Evolutionary conservation across 148 eudicot species (phyloP), one percentile per base, ranked within the genome.

Genomic region (Polygonum maritimum): DNA sequence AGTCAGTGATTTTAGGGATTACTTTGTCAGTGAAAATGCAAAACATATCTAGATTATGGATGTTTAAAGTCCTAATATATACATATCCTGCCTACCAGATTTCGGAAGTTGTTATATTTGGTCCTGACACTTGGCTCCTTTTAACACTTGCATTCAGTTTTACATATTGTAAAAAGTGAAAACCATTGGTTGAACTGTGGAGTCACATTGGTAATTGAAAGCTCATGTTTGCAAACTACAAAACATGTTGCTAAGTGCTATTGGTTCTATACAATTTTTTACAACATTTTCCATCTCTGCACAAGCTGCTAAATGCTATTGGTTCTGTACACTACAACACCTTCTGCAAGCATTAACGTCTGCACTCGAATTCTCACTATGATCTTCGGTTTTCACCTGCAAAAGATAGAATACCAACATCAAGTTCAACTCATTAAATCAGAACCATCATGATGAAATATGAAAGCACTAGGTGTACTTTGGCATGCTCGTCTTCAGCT

Each of bases 1-100:
- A 67, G 71, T 67, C 71, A 60, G 67, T 36, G 71, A 36, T 67
- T 35, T 16, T 67, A 67, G 71, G 71, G 18, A 57, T 57, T 63
- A 63, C 7, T 63, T 62, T 33, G 7, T 63, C 21, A 12, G 69
- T 63, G 69, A 31, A 63, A 63, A 67, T 36, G 45, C 71, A 67
- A 36, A 67, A 63, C 31, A 15, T 38, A 38, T 36, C 71, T 67
- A 67, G 44, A 67, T 67, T 15, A 38, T 67, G 45, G 40, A 67
- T 67, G 44, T 67, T 67, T 14, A 15, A 67, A 15, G 44, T 35
- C 45, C 45, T 36, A 67, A 67, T 44, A 15, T 5, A 67, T 67
- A 67, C 71, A 62, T 62, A 31, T 22, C 21, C 36, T 44, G 6
- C 9, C 38, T 67, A 1, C 71, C 71, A 3, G 21, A 35, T 67